phyloP scores from a whole-genome alignment of 768 basidiomycete species.

The Trametes elegans region DNA sequence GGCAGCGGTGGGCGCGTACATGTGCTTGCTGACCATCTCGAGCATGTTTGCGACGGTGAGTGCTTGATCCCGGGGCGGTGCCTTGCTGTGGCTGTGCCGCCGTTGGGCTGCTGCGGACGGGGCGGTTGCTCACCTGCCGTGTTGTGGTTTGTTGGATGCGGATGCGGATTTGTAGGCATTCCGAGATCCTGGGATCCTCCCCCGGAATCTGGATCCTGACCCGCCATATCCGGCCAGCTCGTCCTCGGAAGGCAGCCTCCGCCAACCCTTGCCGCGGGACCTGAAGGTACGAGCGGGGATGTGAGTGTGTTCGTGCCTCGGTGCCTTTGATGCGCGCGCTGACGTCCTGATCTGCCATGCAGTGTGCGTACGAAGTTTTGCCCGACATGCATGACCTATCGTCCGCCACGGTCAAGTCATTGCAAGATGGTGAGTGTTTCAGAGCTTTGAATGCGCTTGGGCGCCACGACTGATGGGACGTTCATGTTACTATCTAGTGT shows the following conservation, averaged over 20 bases:
- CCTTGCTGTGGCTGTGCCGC: conserved; percentile 21
- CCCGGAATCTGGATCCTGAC: conserved; percentile 80
- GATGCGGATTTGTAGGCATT: conserved; percentile 54
- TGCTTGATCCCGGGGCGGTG: conserved; percentile 13
- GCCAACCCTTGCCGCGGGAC: conserved; percentile 75
- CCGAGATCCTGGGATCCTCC: conserved; percentile 85
- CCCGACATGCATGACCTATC: conserved; percentile 87
- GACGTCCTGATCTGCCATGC: conserved; percentile 6
- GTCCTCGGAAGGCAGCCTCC: conserved; percentile 60
- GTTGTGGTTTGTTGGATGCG: conserved; percentile 13
- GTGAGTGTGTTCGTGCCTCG: conserved; percentile 44
- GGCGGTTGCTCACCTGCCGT: conserved; percentile 7
- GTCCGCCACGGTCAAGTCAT: conserved; percentile 92
- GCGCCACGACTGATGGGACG: neutral
- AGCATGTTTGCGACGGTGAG: conserved; percentile 78
- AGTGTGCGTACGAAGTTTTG: conserved; percentile 95
- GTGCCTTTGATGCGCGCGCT: neutral
- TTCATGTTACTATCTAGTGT: conserved; percentile 49
- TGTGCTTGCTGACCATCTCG: conserved; percentile 64
- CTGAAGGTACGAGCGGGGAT: conserved; percentile 73
- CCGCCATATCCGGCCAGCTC: conserved; percentile 70
- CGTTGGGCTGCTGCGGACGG: conserved; percentile 3
- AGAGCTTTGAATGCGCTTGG: neutral
- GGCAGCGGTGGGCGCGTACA: conserved; percentile 62
- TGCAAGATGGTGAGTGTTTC: conserved; percentile 76